Evolutionary conservation across 1,139 yeast genomes (phyloP), one percentile per base, ranked within the genome.

Genomic region (Trichomonascaceae sp.): DNA sequence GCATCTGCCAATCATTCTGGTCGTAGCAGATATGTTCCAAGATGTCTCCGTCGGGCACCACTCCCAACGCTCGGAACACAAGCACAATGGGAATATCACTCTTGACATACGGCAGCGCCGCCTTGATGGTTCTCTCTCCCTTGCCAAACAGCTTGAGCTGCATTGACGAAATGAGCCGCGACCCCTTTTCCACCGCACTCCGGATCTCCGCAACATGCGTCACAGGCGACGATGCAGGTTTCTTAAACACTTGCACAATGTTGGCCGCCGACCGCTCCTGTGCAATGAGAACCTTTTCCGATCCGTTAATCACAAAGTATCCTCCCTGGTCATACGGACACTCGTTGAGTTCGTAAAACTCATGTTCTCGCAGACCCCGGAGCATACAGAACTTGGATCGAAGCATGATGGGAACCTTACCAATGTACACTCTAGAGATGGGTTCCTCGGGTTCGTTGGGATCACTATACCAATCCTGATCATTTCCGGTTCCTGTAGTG

Each of bases 271-370:
- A 77, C 62, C 98, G 75, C 62, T 89, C 99, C 62, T 89, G 99
- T 16, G 98, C 98, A 65, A 89, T 89, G 53, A 89, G 69, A 39
- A 89, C 99, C 60, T 89, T 89, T 60, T 89, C 99, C 17, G 96
- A 85, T 50, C 99, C 99, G 63, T 89, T 89, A 54, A 89, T 89
- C 49, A 89, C 92, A 55, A 89, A 89, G 60, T 89, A 89, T 43
- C 99, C 99, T 59, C 99, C 99, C 89, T 85, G 89, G 68, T 89
- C 99, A 59, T 82, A 89, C 20, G 98, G 98, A 63, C 99, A 89
- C 62, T 89, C 99, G 60, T 89, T 87, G 53, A 89, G 72, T 51
- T 87, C 93, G 59, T 85, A 89, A 52, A 87, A 73, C 59, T 89
- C 98, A 47, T 82, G 87, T 50, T 89, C 98, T n/a, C 84, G 76